These are phyloP conservation scores for Kluyveromyces aestuarii DNA, from an alignment of 805 yeast genomes.

Conservation along the genomic window DNA sequence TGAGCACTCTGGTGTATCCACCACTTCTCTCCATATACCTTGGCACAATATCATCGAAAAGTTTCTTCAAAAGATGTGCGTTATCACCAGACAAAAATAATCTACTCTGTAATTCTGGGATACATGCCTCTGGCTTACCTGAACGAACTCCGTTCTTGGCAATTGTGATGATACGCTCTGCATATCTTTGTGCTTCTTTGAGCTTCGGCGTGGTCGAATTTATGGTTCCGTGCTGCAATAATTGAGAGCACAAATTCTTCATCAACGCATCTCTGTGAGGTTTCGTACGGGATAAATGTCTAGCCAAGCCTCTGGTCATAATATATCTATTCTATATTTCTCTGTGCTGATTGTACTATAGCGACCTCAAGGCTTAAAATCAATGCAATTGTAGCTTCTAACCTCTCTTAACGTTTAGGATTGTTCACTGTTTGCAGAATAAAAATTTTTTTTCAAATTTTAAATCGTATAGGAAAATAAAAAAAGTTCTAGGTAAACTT, in stretches of 20 bases:
- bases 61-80: slow-evolving; percentile 47
- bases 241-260: slow-evolving; percentile 56
- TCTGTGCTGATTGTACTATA: neutral
- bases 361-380: neutral
- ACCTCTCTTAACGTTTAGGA: neutral
- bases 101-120: slow-evolving; percentile 29
- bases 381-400: neutral
- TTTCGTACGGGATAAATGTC: slow-evolving; percentile 32
- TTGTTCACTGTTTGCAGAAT: neutral
- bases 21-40: slow-evolving; percentile 57
- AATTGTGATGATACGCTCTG: slow-evolving; percentile 55
- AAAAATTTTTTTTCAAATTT: neutral
- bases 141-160: slow-evolving; percentile 37
- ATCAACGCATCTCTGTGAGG: slow-evolving; percentile 48
- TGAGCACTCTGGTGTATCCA: slow-evolving; percentile 81
- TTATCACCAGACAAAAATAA: slow-evolving; percentile 39
- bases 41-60: slow-evolving; percentile 53
- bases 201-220: slow-evolving; percentile 72
- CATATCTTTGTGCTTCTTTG: slow-evolving; percentile 52
- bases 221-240: slow-evolving; percentile 62
- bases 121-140: slow-evolving; percentile 1
- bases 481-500: too few species aligned
- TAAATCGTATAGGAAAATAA: neutral
- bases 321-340: neutral
- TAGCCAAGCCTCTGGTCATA: slow-evolving; percentile 26